Percentiles rank a stretch among this genome's conserved stretches.
Evolutionary conservation across 208 protist species (phyloP).

Genomic region (Trypanosoma cruzi): DNA sequence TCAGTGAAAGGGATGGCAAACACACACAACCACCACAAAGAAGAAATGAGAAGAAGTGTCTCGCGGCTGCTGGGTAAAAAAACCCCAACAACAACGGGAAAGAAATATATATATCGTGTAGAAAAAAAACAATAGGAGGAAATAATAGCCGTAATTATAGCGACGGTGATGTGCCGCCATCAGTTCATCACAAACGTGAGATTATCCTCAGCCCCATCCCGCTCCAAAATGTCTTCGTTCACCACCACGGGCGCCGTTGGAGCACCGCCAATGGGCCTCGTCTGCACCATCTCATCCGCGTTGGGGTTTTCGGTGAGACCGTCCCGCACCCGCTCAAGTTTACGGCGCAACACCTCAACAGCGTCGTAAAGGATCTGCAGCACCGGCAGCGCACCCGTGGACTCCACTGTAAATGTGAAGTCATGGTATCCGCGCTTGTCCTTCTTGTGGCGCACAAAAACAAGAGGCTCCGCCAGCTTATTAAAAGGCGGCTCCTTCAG

Average conservation of each 20-base stretch:
- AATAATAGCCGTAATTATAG: neutral
- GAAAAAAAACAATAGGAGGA: neutral
- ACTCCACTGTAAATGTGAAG: slow-evolving; percentile 93
- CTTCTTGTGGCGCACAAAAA: slow-evolving; percentile 83
- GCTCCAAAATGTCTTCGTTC: slow-evolving; percentile 76
- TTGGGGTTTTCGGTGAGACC: slow-evolving; percentile 75
- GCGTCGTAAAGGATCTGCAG: slow-evolving; percentile 87
- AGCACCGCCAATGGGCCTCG: slow-evolving; percentile 76
- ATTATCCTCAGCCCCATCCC: slow-evolving; percentile 80
- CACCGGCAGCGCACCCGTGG: slow-evolving; percentile 87
- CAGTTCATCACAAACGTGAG: slow-evolving; percentile 90
- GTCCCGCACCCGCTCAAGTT: slow-evolving; percentile 68
- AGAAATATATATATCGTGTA: neutral
- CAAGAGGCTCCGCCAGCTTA: slow-evolving; percentile 80
- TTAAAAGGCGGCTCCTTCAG: slow-evolving; percentile 75
- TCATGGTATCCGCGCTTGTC: slow-evolving; percentile 77
- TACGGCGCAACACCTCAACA: slow-evolving; percentile 78
- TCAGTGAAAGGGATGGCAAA: neutral
- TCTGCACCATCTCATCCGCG: slow-evolving; percentile 62
- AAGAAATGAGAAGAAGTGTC: no score
- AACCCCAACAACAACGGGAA: neutral
- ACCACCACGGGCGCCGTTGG: slow-evolving; percentile 84
- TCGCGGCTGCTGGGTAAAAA: neutral
- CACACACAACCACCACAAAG: no score
- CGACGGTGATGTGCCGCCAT: neutral